Evolutionary conservation across 441 rosid species (phyloP).

Genomic region (Melastoma candidum): DNA sequence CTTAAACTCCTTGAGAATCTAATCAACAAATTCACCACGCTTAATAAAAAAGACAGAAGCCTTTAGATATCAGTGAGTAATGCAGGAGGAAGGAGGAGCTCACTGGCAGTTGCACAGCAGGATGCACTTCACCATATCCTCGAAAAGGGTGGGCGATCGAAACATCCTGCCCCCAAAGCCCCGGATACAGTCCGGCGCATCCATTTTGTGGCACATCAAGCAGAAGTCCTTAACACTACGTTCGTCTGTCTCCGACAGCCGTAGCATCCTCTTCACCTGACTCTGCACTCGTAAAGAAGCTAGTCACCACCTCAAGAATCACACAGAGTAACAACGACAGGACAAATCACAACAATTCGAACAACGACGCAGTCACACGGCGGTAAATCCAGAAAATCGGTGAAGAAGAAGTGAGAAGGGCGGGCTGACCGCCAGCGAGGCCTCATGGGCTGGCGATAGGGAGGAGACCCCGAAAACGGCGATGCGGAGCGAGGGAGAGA

Average conservation of each 20-base stretch:
- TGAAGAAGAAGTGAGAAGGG: not conserved
- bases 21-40: not conserved
- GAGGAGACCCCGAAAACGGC: slow-evolving; percentile 11
- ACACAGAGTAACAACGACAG: no score
- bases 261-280: slow-evolving; percentile 34
- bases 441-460: slow-evolving; percentile 13
- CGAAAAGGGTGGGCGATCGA: slow-evolving; percentile 34
- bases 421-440: slow-evolving; percentile 8
- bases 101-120: slow-evolving; percentile 40
- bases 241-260: slow-evolving; percentile 23
- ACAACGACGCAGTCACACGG: no score
- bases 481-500: slow-evolving; percentile 15
- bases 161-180: slow-evolving; percentile 30
- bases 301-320: no score
- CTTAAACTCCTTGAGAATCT: slow-evolving; percentile 37
- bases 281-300: not conserved
- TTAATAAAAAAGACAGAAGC: not conserved
- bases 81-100: not conserved
- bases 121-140: slow-evolving; percentile 40
- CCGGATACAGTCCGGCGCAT: not conserved
- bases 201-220: slow-evolving; percentile 2
- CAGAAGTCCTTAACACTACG: slow-evolving; percentile 18
- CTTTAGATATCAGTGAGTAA: not conserved
- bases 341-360: no score
- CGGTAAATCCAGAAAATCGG: not conserved